Conservation (phyloP, 2,329 filamentous ascomycete genomes). For the Cordyceps farinosa region DNA sequence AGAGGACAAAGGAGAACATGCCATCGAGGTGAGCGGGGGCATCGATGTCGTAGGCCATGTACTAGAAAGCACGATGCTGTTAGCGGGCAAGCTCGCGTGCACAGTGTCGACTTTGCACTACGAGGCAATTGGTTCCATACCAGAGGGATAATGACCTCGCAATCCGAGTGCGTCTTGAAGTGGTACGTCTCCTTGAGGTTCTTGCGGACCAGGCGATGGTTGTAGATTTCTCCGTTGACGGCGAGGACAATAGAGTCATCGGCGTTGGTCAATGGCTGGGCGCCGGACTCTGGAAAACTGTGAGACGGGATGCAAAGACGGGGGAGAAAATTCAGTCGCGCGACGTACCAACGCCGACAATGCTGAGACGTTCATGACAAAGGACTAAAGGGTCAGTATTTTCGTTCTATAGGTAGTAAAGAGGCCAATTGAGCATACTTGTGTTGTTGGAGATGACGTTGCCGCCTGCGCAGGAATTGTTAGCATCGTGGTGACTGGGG, state of each 20-base stretch:
- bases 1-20: slow-evolving; percentile 99
- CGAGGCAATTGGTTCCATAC: slow-evolving; percentile 49
- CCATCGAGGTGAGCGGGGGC: slow-evolving; percentile 92
- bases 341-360: slow-evolving; percentile 86
- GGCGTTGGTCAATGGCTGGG: slow-evolving; percentile 90
- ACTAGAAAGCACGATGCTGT: slow-evolving; percentile 49
- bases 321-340: slow-evolving; percentile 8
- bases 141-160: slow-evolving; percentile 97
- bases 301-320: slow-evolving; percentile 21
- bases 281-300: slow-evolving; percentile 70
- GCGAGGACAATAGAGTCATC: slow-evolving; percentile 85
- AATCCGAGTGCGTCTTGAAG: slow-evolving; percentile 98
- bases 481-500: slow-evolving; percentile 25
- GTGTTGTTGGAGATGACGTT: slow-evolving; percentile 88
- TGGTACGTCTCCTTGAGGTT: slow-evolving; percentile 77
- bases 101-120: neutral
- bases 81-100: neutral
- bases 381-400: slow-evolving; percentile 60
- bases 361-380: slow-evolving; percentile 94
- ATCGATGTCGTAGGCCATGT: slow-evolving; percentile 86
- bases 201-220: slow-evolving; percentile 94
- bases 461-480: slow-evolving; percentile 59
- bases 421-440: slow-evolving; percentile 55
- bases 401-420: neutral
- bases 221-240: slow-evolving; percentile 99